Percentiles rank a stretch among this genome's conserved stretches.
Conservation (phyloP, 75 land plant species). For the Chamaecyparis obtusa region DNA sequence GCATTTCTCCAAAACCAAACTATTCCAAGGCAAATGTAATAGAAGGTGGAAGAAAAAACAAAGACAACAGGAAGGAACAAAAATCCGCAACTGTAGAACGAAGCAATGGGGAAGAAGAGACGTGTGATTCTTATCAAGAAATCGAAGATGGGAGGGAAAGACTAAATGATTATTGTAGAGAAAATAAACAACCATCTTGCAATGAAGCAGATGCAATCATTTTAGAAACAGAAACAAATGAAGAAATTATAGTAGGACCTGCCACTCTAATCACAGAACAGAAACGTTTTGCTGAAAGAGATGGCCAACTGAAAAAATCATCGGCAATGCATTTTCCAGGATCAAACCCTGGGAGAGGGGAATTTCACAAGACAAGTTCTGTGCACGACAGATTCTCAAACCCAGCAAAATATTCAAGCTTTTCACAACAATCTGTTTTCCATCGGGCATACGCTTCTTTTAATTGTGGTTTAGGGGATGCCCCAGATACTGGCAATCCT, state of each 20-base stretch:
- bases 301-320: neutral
- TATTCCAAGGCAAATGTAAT: neutral
- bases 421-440: neutral
- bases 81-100: neutral
- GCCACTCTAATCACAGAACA: neutral
- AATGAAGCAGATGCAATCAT: neutral
- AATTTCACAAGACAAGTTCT: neutral
- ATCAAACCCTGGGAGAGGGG: neutral
- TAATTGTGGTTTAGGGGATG: neutral
- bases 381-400: neutral
- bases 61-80: neutral
- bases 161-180: neutral
- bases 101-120: neutral
- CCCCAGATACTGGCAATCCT: slow-evolving; percentile 5
- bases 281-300: neutral
- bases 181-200: neutral
- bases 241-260: neutral
- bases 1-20: neutral
- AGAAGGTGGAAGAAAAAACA: neutral
- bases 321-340: neutral
- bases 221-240: neutral
- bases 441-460: neutral
- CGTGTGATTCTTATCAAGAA: neutral
- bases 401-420: slow-evolving; percentile 1
- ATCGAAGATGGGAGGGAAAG: neutral